Conservation (phyloP, 1,284 basidiomycete genomes). For the Cutaneotrichosporon cavernicola region DNA sequence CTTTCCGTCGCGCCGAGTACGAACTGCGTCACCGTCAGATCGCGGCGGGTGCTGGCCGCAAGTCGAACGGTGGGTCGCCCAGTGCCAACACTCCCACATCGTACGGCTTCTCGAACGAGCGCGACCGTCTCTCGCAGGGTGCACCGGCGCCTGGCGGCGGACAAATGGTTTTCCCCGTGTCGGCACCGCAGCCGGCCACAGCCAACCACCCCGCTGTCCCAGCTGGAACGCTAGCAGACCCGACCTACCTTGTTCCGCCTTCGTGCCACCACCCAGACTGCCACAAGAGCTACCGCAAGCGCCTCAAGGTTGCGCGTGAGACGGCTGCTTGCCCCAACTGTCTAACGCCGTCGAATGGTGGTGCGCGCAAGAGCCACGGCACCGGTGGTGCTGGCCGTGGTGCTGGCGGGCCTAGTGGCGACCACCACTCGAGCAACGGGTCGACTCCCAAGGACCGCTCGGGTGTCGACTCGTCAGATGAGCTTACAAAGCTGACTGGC, state of each 20-base stretch:
- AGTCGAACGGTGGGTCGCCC: constrained; percentile 66
- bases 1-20: constrained; percentile 76
- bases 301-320: constrained; percentile 54
- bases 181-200: constrained; percentile 50
- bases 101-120: constrained; percentile 46
- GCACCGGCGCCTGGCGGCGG: constrained; percentile 42
- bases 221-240: constrained; percentile 53
- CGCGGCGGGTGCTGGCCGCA: constrained; percentile 48
- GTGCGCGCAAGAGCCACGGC: constrained; percentile 27
- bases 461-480: constrained; percentile 35
- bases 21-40: constrained; percentile 66
- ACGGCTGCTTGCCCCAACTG: constrained; percentile 53
- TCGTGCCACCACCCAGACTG: constrained; percentile 57
- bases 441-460: constrained; percentile 51
- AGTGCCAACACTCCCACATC: constrained; percentile 38
- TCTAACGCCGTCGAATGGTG: constrained; percentile 36
- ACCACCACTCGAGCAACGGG: constrained; percentile 42
- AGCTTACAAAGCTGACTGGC: constrained; percentile 36
- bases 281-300: constrained; percentile 56
- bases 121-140: constrained; percentile 44
- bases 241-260: constrained; percentile 54
- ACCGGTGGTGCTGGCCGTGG: constrained; percentile 31
- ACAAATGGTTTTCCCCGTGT: constrained; percentile 51
- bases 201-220: constrained; percentile 51
- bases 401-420: constrained; percentile 27